Evolutionary conservation across 208 protist species (phyloP).

Genomic region (Acanthamoeba lenticulata): DNA sequence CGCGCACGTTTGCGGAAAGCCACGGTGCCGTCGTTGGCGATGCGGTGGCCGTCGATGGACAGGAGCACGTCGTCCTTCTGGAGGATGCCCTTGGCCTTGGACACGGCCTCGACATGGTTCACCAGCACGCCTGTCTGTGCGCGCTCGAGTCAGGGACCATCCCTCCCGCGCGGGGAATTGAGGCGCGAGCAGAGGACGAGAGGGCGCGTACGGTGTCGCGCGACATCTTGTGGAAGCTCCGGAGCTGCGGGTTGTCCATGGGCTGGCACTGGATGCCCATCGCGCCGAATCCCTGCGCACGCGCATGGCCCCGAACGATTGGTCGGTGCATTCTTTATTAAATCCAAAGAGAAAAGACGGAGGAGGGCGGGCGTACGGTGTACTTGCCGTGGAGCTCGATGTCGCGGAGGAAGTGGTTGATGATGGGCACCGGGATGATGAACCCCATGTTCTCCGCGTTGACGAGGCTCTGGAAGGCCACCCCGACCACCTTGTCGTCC

Average conservation of each 20-base stretch:
- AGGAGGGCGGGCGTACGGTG: not conserved
- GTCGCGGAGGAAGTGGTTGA: constrained; percentile 77
- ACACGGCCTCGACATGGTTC: constrained; percentile 9
- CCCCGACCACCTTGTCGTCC: constrained; percentile 73
- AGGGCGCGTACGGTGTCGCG: not conserved
- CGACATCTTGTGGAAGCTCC: constrained; percentile 65
- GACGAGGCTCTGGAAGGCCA: constrained; percentile 78
- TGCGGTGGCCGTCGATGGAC: constrained; percentile 70
- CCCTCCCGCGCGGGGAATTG: too few relatives aligned
- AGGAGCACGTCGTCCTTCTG: constrained; percentile 76
- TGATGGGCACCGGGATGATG: constrained; percentile 81
- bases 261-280: constrained; percentile 73
- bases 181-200: not conserved
- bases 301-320: not conserved
- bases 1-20: constrained; percentile 71
- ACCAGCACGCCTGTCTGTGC: constrained; percentile 77
- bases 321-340: too few relatives aligned
- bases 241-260: constrained; percentile 66
- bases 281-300: constrained; percentile 67
- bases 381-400: constrained; percentile 67
- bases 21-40: constrained; percentile 81
- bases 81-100: constrained; percentile 63
- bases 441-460: constrained; percentile 83
- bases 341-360: too few relatives aligned
- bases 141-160: too few relatives aligned